Conservation (phyloP, 2,329 filamentous ascomycete genomes). For the Ceratocystis lukuohia region DNA sequence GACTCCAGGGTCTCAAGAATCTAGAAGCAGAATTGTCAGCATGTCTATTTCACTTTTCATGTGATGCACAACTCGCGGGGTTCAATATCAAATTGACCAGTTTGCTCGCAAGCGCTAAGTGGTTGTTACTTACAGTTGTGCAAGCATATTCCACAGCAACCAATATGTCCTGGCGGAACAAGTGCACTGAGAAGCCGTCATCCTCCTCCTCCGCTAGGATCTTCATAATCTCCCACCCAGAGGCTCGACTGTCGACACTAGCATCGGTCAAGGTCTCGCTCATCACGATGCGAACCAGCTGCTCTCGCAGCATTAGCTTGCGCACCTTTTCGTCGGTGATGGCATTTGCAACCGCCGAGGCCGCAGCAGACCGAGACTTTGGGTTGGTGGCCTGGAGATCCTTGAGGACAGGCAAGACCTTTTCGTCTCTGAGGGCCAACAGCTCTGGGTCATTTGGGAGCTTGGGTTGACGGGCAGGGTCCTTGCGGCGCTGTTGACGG, state of each 20-base stretch:
- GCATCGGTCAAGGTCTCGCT: conserved; percentile 51
- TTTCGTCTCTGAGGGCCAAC: conserved; percentile 46
- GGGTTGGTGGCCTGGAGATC: conserved; percentile 46
- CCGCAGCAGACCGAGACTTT: conserved; percentile 45
- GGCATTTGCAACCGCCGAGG: conserved; percentile 46
- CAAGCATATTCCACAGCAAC: conserved; percentile 46
- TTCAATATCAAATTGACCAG: conserved; percentile 11
- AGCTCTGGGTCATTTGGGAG: conserved; percentile 50
- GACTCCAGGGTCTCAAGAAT: conserved; percentile 32
- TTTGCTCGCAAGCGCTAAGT: neutral
- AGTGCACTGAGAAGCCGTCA: conserved; percentile 51
- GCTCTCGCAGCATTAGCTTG: conserved; percentile 52
- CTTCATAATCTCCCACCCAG: conserved; percentile 54
- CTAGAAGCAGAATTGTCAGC: conserved; percentile 24
- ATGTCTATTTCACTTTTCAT: too few species aligned
- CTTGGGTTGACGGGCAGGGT: conserved; percentile 47
- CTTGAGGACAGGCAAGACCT: conserved; percentile 49
- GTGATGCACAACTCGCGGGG: neutral
- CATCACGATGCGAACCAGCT: conserved; percentile 49
- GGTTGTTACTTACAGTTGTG: conserved; percentile 32
- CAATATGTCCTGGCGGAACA: conserved; percentile 48
- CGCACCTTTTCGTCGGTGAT: conserved; percentile 48
- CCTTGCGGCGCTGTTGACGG: conserved; percentile 35
- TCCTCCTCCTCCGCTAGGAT: conserved; percentile 51
- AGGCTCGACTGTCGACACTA: conserved; percentile 48